Conservation (phyloP, 257 asterid species). For the Lantana camara region DNA sequence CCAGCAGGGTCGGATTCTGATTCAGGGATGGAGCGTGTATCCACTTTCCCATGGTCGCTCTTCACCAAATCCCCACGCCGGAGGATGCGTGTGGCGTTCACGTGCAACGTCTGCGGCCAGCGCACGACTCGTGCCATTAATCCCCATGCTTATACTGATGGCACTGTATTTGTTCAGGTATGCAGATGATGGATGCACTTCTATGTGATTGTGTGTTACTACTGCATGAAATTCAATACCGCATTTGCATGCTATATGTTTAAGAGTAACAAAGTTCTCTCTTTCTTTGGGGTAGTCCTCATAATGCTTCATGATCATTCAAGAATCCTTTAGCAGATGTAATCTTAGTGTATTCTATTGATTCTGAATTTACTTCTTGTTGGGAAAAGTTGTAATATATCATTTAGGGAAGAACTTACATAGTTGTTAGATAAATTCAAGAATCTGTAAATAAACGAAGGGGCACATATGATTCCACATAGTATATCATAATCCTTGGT, state of each 20-base stretch:
- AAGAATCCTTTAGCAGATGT: too few relatives aligned
- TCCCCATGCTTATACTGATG: constrained; percentile 96
- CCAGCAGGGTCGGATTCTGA: constrained; percentile 61
- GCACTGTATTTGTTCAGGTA: constrained; percentile 98
- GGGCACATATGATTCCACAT: not conserved
- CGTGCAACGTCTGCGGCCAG: constrained; percentile 94
- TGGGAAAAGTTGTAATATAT: not conserved
- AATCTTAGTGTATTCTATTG: too few relatives aligned
- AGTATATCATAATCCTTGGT: too few relatives aligned
- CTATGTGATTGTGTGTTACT: not conserved
- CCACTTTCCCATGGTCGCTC: constrained; percentile 97
- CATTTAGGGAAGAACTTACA: not conserved
- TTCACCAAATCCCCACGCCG: constrained; percentile 95
- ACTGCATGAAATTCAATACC: too few relatives aligned
- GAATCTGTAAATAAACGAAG: not conserved
- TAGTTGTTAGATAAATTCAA: not conserved
- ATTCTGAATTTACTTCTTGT: not conserved
- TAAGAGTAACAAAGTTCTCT: too few relatives aligned
- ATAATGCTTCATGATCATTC: too few relatives aligned
- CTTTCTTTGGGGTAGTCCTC: too few relatives aligned
- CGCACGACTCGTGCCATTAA: constrained; percentile 98
- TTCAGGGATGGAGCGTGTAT: constrained; percentile 44
- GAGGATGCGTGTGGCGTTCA: constrained; percentile 93
- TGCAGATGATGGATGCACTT: not conserved
- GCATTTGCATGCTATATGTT: too few relatives aligned